Base-by-base conservation (phyloP, 768 basidiomycete genomes). In the Neoboletus brunneissimus region DNA sequence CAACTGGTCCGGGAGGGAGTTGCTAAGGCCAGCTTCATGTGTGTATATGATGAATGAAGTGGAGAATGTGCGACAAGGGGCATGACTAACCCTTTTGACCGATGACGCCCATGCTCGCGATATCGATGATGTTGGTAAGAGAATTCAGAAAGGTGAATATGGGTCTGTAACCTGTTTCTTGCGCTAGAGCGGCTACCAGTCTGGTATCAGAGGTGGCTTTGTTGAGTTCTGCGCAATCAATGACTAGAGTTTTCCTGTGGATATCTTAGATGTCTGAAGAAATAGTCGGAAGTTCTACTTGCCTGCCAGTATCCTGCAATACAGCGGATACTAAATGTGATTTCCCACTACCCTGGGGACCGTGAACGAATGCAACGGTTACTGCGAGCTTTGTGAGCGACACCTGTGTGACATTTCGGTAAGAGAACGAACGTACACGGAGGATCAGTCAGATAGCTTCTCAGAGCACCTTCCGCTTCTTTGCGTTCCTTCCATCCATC, bases 101-200 rank as follows among this genome's bases (percentile, higher is more conserved):
- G 62, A 97, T 97, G n/a, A 98, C 66, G 2, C 95, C 95, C 42
- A 94, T 82, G 56, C 87, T 88, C 1, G 92, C 94, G n/a, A 98
- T 79, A 68, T 98, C 96, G 58, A 98, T 83, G 54, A 98, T 73
- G 59, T 83, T 88, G 64, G 82, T 89, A 67, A 92, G 72, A 0
- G 89, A 92, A 64, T 87, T 86, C 48, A 92, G 75, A 73, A 94
- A 89, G 5, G 87, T 87, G 73, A 97, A 95, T 7, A 92, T 80
- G 5, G 94, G 95, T 79, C 86, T 88, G 67, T 92, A 93, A 35
- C 96, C 94, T 0, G 89, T 92, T 64, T 97, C 91, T 7, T 72
- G 73, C 1, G 95, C 94, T 10, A 98, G 75, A 6, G 77, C 76
- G 23, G 76, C 76, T 3, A 95, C 76, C 12, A 93, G 77, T n/a